Evolutionary conservation across 2,329 filamentous ascomycete genomes (phyloP), one percentile per base, ranked within the genome.

Genomic region (Arthroderma sp.): DNA sequence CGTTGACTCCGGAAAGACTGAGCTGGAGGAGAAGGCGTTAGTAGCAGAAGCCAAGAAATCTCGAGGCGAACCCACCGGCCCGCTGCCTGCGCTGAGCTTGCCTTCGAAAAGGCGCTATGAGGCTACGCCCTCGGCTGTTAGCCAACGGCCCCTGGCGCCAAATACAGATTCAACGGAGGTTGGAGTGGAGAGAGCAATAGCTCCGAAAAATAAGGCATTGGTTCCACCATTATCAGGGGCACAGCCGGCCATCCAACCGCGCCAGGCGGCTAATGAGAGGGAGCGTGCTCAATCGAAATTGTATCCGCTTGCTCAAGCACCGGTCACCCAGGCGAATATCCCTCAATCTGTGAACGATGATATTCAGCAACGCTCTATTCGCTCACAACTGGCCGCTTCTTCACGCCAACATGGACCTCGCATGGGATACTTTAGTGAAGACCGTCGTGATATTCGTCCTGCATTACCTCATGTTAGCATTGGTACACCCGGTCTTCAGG

Each of bases 81-180:
- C 61, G 29, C 58, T 68, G 42, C 69, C 69, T 15, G 56, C 61
- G 15, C 68, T 65, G 27, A 68, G 59, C 44, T 60, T 64, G 43
- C 57, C 61, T n/a, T 58, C 65, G 10, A 72, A 71, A 54, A 61
- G 69, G 44, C 65, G 68, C n/a, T 68, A 71, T 47, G 68, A 71
- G 50, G 58, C 64, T 33, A 65, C 64, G 9, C 62, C 66, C 1
- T 65, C 66, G 4, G 55, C 62, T 11, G 63, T 66, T 32, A 53
- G 59, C 41, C 66, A 65, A 45, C 60, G 66, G 33, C 63, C 60
- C 27, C 57, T 67, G 43, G 68, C 62, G 27, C 67, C 64, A 11
- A 67, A 62, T 51, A 61, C 58, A n/a, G 67, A 69, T 15, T 53
- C 57, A 30, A 48, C 56, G 4, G 64, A 66, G 38, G 33, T 53